Conservation (phyloP, 2,329 filamentous ascomycete genomes). For the Gremmenia infestans region DNA sequence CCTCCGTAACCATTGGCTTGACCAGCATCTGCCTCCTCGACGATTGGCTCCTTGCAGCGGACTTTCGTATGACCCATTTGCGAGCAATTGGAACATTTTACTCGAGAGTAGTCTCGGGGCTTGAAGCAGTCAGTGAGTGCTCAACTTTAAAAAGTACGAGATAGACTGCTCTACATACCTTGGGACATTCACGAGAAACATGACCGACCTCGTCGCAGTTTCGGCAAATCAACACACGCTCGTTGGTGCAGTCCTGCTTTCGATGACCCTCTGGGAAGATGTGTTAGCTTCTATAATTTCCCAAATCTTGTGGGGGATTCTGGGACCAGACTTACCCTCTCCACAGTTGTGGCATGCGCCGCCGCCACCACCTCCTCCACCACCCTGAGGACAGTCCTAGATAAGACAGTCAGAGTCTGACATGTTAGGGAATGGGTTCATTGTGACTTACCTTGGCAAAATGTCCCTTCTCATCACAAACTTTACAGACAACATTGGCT, state of each 20-base stretch:
- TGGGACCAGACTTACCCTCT: not conserved
- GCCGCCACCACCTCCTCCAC: constrained; percentile 45
- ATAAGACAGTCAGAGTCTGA: not conserved
- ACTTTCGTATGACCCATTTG: constrained; percentile 39
- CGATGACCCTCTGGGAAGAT: constrained; percentile 11
- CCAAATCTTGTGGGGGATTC: not conserved
- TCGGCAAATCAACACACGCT: constrained; percentile 32
- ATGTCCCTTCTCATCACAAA: constrained; percentile 45
- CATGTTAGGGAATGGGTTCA: constrained; percentile 32
- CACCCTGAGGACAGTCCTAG: constrained; percentile 58
- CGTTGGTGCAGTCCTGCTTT: constrained; percentile 29
- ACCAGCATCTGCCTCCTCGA: constrained; percentile 15
- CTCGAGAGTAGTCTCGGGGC: constrained; percentile 39
- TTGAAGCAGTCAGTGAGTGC: constrained; percentile 6
- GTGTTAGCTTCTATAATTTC: not conserved
- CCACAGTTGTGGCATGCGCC: constrained; percentile 40
- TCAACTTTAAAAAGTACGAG: not conserved
- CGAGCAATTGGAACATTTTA: constrained; percentile 55
- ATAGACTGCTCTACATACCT: not conserved
- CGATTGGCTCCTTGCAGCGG: constrained; percentile 35
- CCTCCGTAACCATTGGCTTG: constrained; percentile 18
- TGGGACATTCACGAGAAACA: not conserved
- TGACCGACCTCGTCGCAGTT: constrained; percentile 54
- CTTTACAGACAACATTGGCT: constrained; percentile 35
- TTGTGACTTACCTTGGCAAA: constrained; percentile 60